Base-by-base conservation (phyloP, 1,139 yeast species). In the Ogataea hybrid region DNA sequence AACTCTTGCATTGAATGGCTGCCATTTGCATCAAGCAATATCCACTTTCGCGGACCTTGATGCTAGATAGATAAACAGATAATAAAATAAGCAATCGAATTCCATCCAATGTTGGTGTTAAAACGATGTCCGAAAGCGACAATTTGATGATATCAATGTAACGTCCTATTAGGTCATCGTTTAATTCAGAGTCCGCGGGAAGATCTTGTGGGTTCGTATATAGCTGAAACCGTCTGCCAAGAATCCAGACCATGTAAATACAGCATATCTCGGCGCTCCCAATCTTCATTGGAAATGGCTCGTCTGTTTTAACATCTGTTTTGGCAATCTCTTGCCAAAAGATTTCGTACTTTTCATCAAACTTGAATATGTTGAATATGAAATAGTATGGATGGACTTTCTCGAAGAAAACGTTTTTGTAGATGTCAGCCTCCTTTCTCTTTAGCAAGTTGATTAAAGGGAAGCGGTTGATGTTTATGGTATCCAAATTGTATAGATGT, bases 11-110 rank as follows among this genome's bases (percentile, higher is more conserved):
- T 50, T 71, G 77, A 40, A 73, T 58, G 3, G 68, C 62, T 9
- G 75, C 75, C 31, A 70, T 48, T 28, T 73, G 71, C 53, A 68
- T 58, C 33, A 73, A 48, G 42, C 71, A 66, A 62, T 71, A 73
- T 0, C 73, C 69, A 32, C 71, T 65, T 44, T 73, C 77, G 42
- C 75, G 61, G 32, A 69, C 69, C 50, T 65, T 69, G 23, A 63
- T 64, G 40, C 72, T 62, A 32, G 70, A 69, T 27, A 70, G 50
- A 52, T 70, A 68, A n/a, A 67, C 59, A 0, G 75, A 64, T 28
- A 71, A 57, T 21, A 71, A 49, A 32, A 67, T 61, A 9, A 71
- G 48, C 18, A 70, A 58, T 28, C 72, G 57, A n/a, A 73, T 68
- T 1, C 77, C 73, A 37, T 64, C 67, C 11, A 68, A 48, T 1